Evolutionary conservation across 208 protist genomes (phyloP).

Genomic region (Acanthamoeba triangularis): DNA sequence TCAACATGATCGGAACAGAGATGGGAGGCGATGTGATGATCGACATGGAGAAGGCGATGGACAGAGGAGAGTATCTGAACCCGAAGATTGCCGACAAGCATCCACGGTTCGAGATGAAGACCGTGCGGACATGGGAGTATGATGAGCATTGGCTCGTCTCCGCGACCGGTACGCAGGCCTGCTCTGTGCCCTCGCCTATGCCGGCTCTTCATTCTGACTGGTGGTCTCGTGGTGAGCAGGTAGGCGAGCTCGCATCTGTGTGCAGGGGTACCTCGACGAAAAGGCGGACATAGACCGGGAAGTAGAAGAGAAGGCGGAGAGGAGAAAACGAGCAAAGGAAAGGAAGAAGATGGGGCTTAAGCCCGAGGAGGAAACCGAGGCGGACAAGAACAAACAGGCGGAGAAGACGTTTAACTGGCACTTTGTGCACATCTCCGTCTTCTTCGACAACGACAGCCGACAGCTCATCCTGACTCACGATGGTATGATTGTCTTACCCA

Average conservation of each 20-base stretch:
- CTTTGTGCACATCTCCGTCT: constrained; percentile 59
- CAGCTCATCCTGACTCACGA: constrained; percentile 16
- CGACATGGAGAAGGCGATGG: constrained; percentile 46
- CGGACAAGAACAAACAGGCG: background rate
- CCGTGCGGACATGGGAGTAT: constrained; percentile 50
- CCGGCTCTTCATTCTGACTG: background rate
- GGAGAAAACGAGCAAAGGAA: background rate
- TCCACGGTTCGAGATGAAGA: constrained; percentile 36
- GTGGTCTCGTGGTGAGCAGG: background rate
- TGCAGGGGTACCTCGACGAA: constrained; percentile 33
- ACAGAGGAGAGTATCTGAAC: constrained; percentile 7
- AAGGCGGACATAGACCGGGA: constrained; percentile 19
- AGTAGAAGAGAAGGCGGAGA: background rate
- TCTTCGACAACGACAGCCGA: constrained; percentile 47
- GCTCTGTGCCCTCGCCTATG: background rate
- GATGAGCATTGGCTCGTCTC: constrained; percentile 47
- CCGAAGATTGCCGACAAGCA: background rate
- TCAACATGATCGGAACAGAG: background rate
- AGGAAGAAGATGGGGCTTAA: background rate
- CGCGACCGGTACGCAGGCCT: background rate
- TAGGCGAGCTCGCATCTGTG: background rate
- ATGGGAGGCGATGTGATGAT: constrained; percentile 40
- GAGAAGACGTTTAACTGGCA: constrained; percentile 48
- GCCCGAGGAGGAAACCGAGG: background rate
- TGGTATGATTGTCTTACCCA: background rate